Percentiles rank a stretch among this genome's conserved stretches.
Conservation (phyloP, 805 yeast species). For the Cyberlindnera suaveolens region DNA sequence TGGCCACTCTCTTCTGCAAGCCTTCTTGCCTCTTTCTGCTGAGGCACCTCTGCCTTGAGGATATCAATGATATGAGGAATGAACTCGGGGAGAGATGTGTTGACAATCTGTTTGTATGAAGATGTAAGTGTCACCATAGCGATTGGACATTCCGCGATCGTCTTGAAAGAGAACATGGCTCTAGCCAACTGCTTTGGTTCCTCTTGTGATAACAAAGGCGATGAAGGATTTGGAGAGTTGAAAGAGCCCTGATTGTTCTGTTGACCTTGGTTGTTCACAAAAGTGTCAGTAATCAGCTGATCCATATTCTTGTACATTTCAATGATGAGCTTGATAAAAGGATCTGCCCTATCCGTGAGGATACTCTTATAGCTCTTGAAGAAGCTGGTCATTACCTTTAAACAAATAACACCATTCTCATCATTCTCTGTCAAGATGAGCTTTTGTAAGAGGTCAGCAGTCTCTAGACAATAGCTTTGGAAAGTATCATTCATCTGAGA, state of each 20-base stretch:
- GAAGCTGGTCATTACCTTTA: slow-evolving; percentile 79
- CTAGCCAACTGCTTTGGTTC: slow-evolving; percentile 49
- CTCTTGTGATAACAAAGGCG: slow-evolving; percentile 35
- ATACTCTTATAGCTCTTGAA: slow-evolving; percentile 77
- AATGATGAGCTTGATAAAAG: slow-evolving; percentile 70
- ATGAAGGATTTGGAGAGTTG: slow-evolving; percentile 30
- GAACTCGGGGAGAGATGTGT: slow-evolving; percentile 64
- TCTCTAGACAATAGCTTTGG: slow-evolving; percentile 57
- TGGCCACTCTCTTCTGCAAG: slow-evolving; percentile 50
- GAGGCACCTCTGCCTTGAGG: slow-evolving; percentile 71
- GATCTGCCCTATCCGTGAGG: slow-evolving; percentile 64
- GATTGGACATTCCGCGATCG: slow-evolving; percentile 93
- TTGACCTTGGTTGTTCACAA: slow-evolving; percentile 32
- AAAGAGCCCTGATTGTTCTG: slow-evolving; percentile 14
- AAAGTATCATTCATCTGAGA: slow-evolving; percentile 78
- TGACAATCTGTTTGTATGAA: slow-evolving; percentile 72
- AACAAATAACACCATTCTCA: slow-evolving; percentile 87
- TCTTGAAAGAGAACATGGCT: slow-evolving; percentile 81
- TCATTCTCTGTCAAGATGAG: slow-evolving; percentile 78
- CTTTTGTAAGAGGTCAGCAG: slow-evolving; percentile 53
- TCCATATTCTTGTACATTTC: slow-evolving; percentile 78
- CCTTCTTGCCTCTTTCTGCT: slow-evolving; percentile 64
- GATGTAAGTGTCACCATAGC: slow-evolving; percentile 91
- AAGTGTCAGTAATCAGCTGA: slow-evolving; percentile 62
- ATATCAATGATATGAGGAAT: slow-evolving; percentile 77